Percentiles rank a stretch among this genome's conserved stretches.
Conservation (phyloP, 495 filamentous ascomycete genomes). For the Aspergillus panamensis region DNA sequence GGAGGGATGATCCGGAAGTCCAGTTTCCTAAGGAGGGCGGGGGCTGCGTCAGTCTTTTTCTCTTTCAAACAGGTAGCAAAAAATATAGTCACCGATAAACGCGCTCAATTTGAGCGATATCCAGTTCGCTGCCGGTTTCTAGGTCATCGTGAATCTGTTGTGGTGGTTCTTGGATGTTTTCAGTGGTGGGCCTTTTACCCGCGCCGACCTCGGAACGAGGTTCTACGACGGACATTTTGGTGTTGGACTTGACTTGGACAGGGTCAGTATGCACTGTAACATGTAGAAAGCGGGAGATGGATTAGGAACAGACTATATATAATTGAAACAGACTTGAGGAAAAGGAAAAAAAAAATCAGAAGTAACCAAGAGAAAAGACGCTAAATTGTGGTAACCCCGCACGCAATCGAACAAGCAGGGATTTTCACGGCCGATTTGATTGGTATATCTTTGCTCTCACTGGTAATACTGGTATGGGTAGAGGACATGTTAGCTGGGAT, state of each 20-base stretch:
- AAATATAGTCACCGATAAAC: constrained; percentile 35
- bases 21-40: constrained; percentile 68
- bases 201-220: constrained; percentile 7
- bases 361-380: neutral
- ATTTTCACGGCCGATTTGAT: neutral
- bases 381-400: neutral
- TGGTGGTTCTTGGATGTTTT: constrained; percentile 26
- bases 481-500: neutral
- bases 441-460: neutral
- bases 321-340: neutral
- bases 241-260: neutral
- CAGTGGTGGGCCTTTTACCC: constrained; percentile 21
- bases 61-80: neutral
- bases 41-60: neutral
- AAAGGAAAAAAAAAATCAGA: neutral
- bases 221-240: constrained; percentile 16
- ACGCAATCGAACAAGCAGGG: neutral
- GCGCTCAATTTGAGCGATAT: constrained; percentile 38
- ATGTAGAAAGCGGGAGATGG: neutral
- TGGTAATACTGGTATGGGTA: neutral
- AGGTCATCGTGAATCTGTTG: constrained; percentile 25
- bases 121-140: constrained; percentile 28
- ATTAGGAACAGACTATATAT: neutral
- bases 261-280: neutral
- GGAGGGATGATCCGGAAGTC: constrained; percentile 84